Conservation (phyloP, 108 stramenopile genomes). For the Nitzschia sp. region DNA sequence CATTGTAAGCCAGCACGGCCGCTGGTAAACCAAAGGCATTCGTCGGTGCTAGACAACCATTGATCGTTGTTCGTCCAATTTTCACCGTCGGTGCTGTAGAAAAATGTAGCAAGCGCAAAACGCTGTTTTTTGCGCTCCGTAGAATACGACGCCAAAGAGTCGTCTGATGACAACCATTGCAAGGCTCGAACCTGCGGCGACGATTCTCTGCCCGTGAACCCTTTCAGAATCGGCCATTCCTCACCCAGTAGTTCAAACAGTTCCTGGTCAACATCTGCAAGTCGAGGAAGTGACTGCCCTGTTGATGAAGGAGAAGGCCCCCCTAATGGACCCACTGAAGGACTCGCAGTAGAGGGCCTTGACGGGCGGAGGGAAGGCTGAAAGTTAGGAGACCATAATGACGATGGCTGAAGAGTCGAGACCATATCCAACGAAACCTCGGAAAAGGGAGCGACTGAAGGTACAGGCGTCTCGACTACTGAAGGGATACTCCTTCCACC, state of each 20-base stretch:
- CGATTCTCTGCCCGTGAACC: not conserved
- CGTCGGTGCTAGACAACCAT: conserved; percentile 15
- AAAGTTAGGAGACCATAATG: not conserved
- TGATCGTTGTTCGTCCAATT: conserved; percentile 14
- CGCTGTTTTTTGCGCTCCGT: conserved; percentile 16
- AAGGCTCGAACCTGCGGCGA: conserved; percentile 18
- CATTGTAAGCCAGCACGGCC: not conserved
- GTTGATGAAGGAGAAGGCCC: not conserved
- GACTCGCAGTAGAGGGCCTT: not conserved
- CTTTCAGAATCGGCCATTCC: conserved; percentile 3
- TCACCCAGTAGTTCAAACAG: not conserved
- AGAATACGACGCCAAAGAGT: not conserved
- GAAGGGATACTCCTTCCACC: not conserved
- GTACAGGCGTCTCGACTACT: not conserved
- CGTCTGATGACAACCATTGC: conserved; percentile 13
- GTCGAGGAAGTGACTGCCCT: not conserved
- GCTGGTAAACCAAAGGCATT: conserved; percentile 23
- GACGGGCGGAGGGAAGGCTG: not conserved
- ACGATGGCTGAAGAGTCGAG: not conserved
- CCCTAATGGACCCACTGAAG: not conserved
- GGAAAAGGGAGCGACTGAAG: not conserved
- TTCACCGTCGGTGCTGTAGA: conserved; percentile 28
- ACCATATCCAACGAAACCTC: not conserved
- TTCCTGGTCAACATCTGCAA: not conserved
- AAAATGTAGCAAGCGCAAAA: conserved; percentile 26